Evolutionary conservation across 208 protist species (phyloP), one percentile per base, ranked within the genome.

Genomic region (Zelonia costaricensis): DNA sequence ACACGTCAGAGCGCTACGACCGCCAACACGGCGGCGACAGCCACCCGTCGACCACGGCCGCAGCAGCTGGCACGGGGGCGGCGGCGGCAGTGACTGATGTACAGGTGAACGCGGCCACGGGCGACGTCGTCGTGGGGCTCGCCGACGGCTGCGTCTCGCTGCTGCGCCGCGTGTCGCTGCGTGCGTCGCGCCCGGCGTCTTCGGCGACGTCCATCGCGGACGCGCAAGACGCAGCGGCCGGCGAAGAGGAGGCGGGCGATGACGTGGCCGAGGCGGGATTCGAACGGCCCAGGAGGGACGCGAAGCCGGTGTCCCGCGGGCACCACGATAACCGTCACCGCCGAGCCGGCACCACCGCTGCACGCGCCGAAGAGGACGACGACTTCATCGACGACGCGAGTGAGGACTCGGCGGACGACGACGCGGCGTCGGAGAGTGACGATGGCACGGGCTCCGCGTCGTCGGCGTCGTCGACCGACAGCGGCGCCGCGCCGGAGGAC

Each of bases 41-140:
- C n/a, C n/a, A n/a, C n/a, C n/a, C n/a, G n/a, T n/a, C n/a, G n/a
- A 16, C 38, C 0, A 1, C 36, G 4, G 25, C 27, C 4, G 43
- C 33, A 2, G 44, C 22, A 9, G 44, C 28, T 10, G 31, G 28
- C 31, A 7, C 16, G 4, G 47, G 25, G 23, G n/a, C 22, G 6
- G 33, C 9, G 8, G 48, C 54, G 39, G 45, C 36, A 0, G 38
- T 73, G 22, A 62, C 70, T n/a, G 69, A 74, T 52, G 62, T 84
- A 22, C 69, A 82, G 53, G 82, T 88, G 48, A 77, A 82, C 68
- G 16, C 38, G 18, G 44, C 7, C 18, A 90, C n/a, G 1, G 88
- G 88, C 0, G 82, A 91, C 55, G 69, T 91, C 3, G 78, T 82
- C 7, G 82, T 94, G 22, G 84, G 80, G 4, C 76, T 90, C 42